Percentiles rank a stretch among this genome's conserved stretches.
phyloP scores from a whole-genome alignment of 306 rosid genomes.

The Fragaria nilgerrensis region DNA sequence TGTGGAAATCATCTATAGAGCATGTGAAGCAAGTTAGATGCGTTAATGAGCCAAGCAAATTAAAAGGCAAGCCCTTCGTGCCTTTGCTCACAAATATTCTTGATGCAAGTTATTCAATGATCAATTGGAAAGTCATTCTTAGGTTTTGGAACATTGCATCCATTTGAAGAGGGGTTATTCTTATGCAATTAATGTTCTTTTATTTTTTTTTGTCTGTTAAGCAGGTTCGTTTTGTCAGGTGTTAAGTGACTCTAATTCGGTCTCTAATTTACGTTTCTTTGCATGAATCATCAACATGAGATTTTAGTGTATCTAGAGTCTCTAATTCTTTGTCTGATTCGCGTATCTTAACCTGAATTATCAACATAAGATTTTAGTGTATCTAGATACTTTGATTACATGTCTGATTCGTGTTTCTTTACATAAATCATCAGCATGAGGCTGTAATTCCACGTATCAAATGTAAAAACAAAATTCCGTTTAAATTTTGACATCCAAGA shows the following conservation, averaged over 20 bases:
- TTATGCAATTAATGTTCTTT: background rate
- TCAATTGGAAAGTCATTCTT: background rate
- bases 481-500: background rate
- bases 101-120: background rate
- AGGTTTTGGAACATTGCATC: background rate
- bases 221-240: background rate
- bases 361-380: background rate
- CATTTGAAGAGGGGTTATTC: background rate
- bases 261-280: background rate
- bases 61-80: background rate
- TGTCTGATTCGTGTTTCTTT: too few relatives aligned
- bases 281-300: background rate
- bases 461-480: background rate
- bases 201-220: rapidly evolving
- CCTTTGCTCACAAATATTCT: background rate
- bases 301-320: too few relatives aligned
- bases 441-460: background rate
- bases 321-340: too few relatives aligned
- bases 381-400: too few relatives aligned
- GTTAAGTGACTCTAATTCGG: background rate
- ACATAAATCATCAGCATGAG: too few relatives aligned
- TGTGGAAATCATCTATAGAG: background rate
- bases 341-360: background rate
- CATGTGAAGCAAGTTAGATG: background rate
- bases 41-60: background rate